Conservation (phyloP, 306 rosid genomes). For the Quillaja saponaria region DNA sequence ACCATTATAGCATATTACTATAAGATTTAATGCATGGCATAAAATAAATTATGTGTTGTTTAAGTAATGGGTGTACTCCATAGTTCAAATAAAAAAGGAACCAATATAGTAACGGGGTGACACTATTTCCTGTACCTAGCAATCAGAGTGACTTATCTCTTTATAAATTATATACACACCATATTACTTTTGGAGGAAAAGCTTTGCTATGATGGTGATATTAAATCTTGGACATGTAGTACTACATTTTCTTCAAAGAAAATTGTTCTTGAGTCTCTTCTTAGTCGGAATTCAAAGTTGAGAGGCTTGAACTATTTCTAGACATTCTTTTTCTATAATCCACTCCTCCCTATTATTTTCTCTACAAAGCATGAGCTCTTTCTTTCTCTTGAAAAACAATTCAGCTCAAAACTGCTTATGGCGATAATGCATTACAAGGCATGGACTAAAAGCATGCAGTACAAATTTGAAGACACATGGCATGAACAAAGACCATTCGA, state of each 20-base stretch:
- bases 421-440: constrained; percentile 85
- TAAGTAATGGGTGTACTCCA: no score
- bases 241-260: constrained; percentile 13
- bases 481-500: constrained; percentile 76
- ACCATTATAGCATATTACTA: no score
- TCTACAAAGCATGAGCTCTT: constrained; percentile 5
- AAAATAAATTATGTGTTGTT: no score
- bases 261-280: neutral
- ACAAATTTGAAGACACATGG: constrained; percentile 97
- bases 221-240: constrained; percentile 10
- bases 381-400: constrained; percentile 12
- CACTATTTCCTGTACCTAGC: neutral
- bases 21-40: no score
- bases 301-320: neutral
- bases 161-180: neutral
- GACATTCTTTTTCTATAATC: neutral
- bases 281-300: neutral
- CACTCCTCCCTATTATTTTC: constrained; percentile 7
- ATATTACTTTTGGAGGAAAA: neutral
- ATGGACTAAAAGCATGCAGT: constrained; percentile 78
- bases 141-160: neutral
- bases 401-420: constrained; percentile 19
- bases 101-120: no score
- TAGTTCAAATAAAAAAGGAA: no score
- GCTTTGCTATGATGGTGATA: neutral